phyloP scores from a whole-genome alignment of 805 yeast genomes.

The Babjeviella inositovora region DNA sequence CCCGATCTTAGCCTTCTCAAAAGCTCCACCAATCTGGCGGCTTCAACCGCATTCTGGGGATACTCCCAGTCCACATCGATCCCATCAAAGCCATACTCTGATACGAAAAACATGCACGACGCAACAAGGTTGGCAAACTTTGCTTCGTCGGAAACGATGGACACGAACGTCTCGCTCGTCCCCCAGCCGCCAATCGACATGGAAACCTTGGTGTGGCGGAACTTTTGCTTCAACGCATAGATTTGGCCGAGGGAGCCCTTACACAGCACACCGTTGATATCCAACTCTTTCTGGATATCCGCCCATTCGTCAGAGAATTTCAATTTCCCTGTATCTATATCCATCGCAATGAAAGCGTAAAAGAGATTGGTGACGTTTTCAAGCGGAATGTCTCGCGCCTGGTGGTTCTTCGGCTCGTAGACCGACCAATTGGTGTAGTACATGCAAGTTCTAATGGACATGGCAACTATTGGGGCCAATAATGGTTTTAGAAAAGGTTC shows the following conservation, averaged over 20 bases:
- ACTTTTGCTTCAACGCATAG: slow-evolving; percentile 21
- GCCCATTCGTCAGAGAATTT: slow-evolving; percentile 48
- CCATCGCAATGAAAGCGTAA: slow-evolving; percentile 62
- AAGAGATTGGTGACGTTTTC: slow-evolving; percentile 46
- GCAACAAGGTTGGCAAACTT: slow-evolving; percentile 28
- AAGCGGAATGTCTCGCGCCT: slow-evolving; percentile 47
- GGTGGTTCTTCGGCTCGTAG: slow-evolving; percentile 39
- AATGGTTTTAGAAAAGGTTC: background rate
- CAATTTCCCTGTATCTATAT: slow-evolving; percentile 34
- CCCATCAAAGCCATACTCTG: slow-evolving; percentile 65
- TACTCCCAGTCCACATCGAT: slow-evolving; percentile 94
- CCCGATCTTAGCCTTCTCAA: slow-evolving; percentile 19
- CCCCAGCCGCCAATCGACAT: slow-evolving; percentile 85
- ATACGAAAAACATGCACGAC: slow-evolving; percentile 28
- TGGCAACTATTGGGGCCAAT: background rate
- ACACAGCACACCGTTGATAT: slow-evolving; percentile 4
- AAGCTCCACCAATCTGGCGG: slow-evolving; percentile 22
- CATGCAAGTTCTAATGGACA: slow-evolving; percentile 4
- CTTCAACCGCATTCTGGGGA: slow-evolving; percentile 34
- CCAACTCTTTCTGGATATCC: slow-evolving; percentile 27
- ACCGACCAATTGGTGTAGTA: slow-evolving; percentile 55
- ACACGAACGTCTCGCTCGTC: slow-evolving; percentile 28
- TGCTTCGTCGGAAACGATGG: slow-evolving; percentile 16
- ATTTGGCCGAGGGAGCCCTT: slow-evolving; percentile 37
- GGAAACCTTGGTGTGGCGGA: slow-evolving; percentile 30